Percentiles rank a stretch among this genome's conserved stretches.
phyloP scores from a whole-genome alignment of 305 asterid genomes.

The Fraxinus paxiana region DNA sequence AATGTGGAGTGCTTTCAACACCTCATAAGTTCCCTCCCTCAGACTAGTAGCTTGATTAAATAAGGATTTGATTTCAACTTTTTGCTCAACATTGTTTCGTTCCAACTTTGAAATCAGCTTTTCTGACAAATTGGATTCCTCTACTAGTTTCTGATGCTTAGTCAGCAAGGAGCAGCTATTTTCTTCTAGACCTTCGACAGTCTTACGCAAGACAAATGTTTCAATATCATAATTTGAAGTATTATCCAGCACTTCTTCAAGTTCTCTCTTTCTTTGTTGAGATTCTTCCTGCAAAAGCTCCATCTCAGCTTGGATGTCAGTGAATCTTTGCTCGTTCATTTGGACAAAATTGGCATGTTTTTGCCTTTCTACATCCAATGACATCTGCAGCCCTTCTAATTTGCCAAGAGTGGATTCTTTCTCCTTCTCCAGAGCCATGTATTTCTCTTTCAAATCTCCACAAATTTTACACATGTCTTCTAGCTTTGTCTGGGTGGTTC shows the following conservation, averaged over 20 bases:
- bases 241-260: slow-evolving; percentile 53
- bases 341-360: slow-evolving; percentile 48
- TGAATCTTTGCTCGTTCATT: slow-evolving; percentile 38
- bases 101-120: slow-evolving; percentile 45
- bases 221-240: slow-evolving; percentile 56
- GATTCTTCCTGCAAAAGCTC: slow-evolving; percentile 51
- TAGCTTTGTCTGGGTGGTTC: slow-evolving; percentile 41
- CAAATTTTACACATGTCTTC: slow-evolving; percentile 54
- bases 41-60: slow-evolving; percentile 48
- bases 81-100: slow-evolving; percentile 45
- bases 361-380: slow-evolving; percentile 60
- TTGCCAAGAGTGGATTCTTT: slow-evolving; percentile 52
- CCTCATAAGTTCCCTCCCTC: slow-evolving; percentile 52
- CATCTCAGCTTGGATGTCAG: slow-evolving; percentile 39
- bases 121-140: slow-evolving; percentile 43
- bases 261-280: slow-evolving; percentile 45
- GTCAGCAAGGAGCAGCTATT: slow-evolving; percentile 37
- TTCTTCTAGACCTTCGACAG: slow-evolving; percentile 56
- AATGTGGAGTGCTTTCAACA: slow-evolving; percentile 54
- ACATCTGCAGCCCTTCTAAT: slow-evolving; percentile 57
- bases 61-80: slow-evolving; percentile 50
- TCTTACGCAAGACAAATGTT: slow-evolving; percentile 54
- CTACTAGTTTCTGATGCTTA: slow-evolving; percentile 48
- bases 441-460: slow-evolving; percentile 58
- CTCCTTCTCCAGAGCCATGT: slow-evolving; percentile 64